Percentiles rank a stretch among this genome's conserved stretches.
Evolutionary conservation across 2,329 filamentous ascomycete species (phyloP).

Genomic region (Xylaria sp.): DNA sequence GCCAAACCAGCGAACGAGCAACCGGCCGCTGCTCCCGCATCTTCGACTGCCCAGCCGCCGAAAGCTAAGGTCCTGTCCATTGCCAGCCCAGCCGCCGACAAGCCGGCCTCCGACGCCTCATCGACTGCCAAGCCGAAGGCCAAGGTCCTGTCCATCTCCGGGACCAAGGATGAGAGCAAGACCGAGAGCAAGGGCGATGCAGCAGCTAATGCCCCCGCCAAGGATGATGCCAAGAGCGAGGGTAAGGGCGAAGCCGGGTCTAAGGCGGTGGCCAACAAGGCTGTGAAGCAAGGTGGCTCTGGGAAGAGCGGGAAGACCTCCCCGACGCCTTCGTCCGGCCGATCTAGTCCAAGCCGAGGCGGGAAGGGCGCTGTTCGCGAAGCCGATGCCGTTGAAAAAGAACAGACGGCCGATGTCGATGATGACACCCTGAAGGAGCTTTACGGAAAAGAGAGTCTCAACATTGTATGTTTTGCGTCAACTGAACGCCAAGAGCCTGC

Average conservation of each 20-base stretch:
- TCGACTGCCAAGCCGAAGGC: constrained; percentile 57
- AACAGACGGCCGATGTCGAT: constrained; percentile 72
- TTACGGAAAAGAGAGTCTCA: constrained; percentile 81
- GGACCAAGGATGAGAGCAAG: constrained; percentile 44
- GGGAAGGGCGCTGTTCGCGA: constrained; percentile 63
- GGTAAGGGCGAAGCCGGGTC: constrained; percentile 60
- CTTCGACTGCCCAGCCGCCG: constrained; percentile 43
- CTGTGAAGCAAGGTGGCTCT: constrained; percentile 83
- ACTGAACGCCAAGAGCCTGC: constrained; percentile 72
- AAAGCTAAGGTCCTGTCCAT: constrained; percentile 79
- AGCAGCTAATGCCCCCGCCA: constrained; percentile 43
- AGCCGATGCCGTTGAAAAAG: constrained; percentile 81
- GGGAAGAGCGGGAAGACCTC: constrained; percentile 72
- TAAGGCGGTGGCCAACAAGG: constrained; percentile 85
- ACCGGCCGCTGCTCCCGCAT: constrained; percentile 47
- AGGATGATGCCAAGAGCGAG: constrained; percentile 57
- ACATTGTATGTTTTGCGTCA: constrained; percentile 56
- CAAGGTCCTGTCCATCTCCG: constrained; percentile 37
- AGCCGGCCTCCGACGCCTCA: constrained; percentile 53
- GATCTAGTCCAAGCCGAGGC: constrained; percentile 74
- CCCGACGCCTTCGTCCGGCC: constrained; percentile 79
- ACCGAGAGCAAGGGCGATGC: constrained; percentile 68
- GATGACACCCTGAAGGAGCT: constrained; percentile 53
- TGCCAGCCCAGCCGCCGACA: constrained; percentile 58
- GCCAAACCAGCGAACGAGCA: constrained; percentile 61